Evolutionary conservation across 352 stramenopile species (phyloP).

Genomic region (Elongisporangium undulatum): DNA sequence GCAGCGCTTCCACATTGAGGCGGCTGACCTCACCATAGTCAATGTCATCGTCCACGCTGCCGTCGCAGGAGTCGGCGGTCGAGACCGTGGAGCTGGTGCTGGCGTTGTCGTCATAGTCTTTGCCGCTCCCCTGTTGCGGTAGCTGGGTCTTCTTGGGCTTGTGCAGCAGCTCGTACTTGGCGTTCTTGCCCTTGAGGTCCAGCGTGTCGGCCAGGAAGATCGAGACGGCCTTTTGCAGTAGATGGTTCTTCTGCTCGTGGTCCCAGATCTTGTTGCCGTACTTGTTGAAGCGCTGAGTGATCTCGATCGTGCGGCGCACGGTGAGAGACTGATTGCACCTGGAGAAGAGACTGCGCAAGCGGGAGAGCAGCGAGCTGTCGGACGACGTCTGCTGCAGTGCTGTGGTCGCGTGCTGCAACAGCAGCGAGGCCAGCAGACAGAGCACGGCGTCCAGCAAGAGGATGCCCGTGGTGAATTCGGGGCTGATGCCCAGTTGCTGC

Average conservation of each 20-base stretch:
- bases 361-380: constrained; percentile 13
- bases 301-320: constrained; percentile 25
- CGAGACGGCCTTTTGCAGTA: constrained; percentile 47
- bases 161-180: constrained; percentile 36
- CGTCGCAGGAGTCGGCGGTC: constrained; percentile 7
- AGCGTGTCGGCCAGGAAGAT: constrained; percentile 33
- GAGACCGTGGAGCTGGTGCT: constrained; percentile 10
- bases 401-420: constrained; percentile 24
- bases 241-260: constrained; percentile 25
- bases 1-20: constrained; percentile 33
- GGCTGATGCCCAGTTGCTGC: constrained; percentile 24
- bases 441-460: constrained; percentile 38
- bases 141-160: constrained; percentile 8
- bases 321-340: constrained; percentile 13
- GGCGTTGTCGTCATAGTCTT: constrained; percentile 15
- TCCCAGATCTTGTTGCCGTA: constrained; percentile 29
- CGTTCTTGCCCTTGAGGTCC: constrained; percentile 27
- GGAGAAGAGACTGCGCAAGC: constrained; percentile 10
- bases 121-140: constrained; percentile 6
- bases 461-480: constrained; percentile 28
- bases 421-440: constrained; percentile 32
- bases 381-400: constrained; percentile 15
- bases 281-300: constrained; percentile 27
- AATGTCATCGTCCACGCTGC: constrained; percentile 17
- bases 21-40: constrained; percentile 27